phyloP scores from a whole-genome alignment of 495 filamentous ascomycete species.

The Hypoxylon lienhwacheense region DNA sequence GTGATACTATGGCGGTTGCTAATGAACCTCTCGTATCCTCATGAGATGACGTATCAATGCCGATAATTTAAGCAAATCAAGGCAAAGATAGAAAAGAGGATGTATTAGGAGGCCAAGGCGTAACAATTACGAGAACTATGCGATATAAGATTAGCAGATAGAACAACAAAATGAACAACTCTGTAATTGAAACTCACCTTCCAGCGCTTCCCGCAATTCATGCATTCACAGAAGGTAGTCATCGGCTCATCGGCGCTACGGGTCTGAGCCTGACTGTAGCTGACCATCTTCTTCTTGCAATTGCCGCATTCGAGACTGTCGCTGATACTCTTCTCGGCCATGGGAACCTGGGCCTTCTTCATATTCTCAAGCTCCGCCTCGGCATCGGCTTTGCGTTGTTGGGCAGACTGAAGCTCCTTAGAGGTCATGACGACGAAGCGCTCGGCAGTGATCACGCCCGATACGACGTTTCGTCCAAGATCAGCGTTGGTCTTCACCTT shows the following conservation, averaged over 20 bases:
- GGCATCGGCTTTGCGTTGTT: slow-evolving; percentile 66
- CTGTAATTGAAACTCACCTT: slow-evolving; percentile 56
- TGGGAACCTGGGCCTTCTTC: slow-evolving; percentile 90
- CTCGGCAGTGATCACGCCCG: slow-evolving; percentile 67
- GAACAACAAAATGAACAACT: background rate
- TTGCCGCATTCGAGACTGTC: slow-evolving; percentile 83
- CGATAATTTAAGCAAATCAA: background rate
- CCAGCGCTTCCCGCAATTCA: slow-evolving; percentile 74
- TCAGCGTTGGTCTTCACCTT: slow-evolving; percentile 85
- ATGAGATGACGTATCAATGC: slow-evolving; percentile 14
- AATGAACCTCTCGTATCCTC: slow-evolving; percentile 6
- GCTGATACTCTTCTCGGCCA: slow-evolving; percentile 83
- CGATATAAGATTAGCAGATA: slow-evolving; percentile 2
- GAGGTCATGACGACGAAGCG: slow-evolving; percentile 68
- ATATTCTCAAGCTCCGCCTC: slow-evolving; percentile 85
- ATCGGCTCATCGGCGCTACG: slow-evolving; percentile 90
- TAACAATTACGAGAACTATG: slow-evolving; percentile 23
- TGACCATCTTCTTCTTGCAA: slow-evolving; percentile 89
- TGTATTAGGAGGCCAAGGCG: background rate
- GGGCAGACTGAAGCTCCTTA: slow-evolving; percentile 53
- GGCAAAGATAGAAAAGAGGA: slow-evolving; percentile 11
- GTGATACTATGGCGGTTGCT: slow-evolving; percentile 22
- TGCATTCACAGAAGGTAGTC: slow-evolving; percentile 82
- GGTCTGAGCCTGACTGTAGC: slow-evolving; percentile 94
- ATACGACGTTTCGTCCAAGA: slow-evolving; percentile 73